Base-by-base conservation (phyloP, 2,329 filamentous ascomycete genomes). In the Phyllosticta capitalensis region DNA sequence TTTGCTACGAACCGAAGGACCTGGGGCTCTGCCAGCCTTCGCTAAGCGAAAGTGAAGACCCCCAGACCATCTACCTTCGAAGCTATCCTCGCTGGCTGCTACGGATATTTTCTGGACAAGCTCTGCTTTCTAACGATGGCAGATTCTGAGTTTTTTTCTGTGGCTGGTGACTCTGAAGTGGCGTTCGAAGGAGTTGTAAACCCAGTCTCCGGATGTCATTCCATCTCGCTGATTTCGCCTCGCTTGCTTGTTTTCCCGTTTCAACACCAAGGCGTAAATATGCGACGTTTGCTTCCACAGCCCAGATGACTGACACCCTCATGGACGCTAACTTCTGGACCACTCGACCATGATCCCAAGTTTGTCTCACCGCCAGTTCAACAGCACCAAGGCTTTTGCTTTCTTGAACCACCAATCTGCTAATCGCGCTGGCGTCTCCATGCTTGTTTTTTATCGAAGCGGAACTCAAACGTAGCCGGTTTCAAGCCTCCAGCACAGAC, bases 1-100 rank as follows among this genome's bases (percentile, higher is more conserved):
- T 86, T 83, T 87, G 85, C 86, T 88, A 89, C 84, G 84, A 82
- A 85, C 75, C 75, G 75, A 81, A 83, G 83, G 83, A 84, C 87
- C 87, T 83, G 81, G 50, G 7, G 14, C 22, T 21, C 20, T 21
- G 50, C 50, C 50, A 59, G 48, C 33, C 56, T 53, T 53, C 58
- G 45, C 21, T 48, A 53, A 55, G 24, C 33, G 56, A 28, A 49
- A 50, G 56, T 54, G 56, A 50, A 20, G 52, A 52, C 21, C 56
- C 21, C 56, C 58, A 55, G 52, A 52, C 52, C 58, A 65, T 66
- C 66, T 64, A 61, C 61, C 65, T 64, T 71, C 68, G 67, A 69
- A 65, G 67, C 71, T 74, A 79, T 72, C 75, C 77, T 77, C 70
- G 74, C 68, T 76, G 72, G 71, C 78, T 82, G 38, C 81, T 85